These are phyloP conservation scores for Microstroma glucosiphilum DNA, from an alignment of 1,284 basidiomycete genomes.

Conservation along the genomic window DNA sequence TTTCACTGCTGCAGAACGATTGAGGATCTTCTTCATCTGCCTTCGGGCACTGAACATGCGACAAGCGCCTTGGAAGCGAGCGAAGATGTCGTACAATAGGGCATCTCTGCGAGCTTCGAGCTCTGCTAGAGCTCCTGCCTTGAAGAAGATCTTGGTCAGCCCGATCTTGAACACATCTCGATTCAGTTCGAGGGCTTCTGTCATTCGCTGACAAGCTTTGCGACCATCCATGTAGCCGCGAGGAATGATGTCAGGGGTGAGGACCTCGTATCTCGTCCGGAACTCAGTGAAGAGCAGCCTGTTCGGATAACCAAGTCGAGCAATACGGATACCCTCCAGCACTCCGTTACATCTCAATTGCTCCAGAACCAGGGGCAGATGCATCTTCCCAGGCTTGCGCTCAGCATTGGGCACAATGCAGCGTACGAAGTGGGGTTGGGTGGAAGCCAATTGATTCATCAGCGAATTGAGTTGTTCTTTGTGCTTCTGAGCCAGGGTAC, in stretches of 20 bases:
- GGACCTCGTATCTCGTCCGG: conserved; percentile 89
- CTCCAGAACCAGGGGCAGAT: conserved; percentile 90
- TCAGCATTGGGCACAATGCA: conserved; percentile 93
- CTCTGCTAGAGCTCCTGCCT: conserved; percentile 95
- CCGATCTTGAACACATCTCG: conserved; percentile 81
- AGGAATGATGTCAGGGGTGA: conserved; percentile 86
- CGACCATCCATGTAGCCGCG: conserved; percentile 95
- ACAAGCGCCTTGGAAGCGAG: conserved; percentile 75
- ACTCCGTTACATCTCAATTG: conserved; percentile 98
- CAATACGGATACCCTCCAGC: conserved; percentile 95
- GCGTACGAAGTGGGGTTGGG: conserved; percentile 95
- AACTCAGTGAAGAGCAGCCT: conserved; percentile 94
- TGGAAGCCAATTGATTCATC: conserved; percentile 84
- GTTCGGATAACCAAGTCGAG: conserved; percentile 94
- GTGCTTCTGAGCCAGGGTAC: conserved; percentile 90
- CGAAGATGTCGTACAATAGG: conserved; percentile 81
- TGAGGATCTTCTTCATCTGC: conserved; percentile 90
- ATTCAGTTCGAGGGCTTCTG: conserved; percentile 81
- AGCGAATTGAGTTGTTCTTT: conserved; percentile 90
- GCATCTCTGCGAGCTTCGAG: conserved; percentile 87
- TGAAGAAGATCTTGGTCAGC: conserved; percentile 98
- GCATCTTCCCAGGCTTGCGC: conserved; percentile 87
- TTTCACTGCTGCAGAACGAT: conserved; percentile 81
- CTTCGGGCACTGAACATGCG: conserved; percentile 79
- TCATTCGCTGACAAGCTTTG: conserved; percentile 88